Evolutionary conservation across 768 basidiomycete species (phyloP), one percentile per base, ranked within the genome.

Genomic region (Pisolithus albus): DNA sequence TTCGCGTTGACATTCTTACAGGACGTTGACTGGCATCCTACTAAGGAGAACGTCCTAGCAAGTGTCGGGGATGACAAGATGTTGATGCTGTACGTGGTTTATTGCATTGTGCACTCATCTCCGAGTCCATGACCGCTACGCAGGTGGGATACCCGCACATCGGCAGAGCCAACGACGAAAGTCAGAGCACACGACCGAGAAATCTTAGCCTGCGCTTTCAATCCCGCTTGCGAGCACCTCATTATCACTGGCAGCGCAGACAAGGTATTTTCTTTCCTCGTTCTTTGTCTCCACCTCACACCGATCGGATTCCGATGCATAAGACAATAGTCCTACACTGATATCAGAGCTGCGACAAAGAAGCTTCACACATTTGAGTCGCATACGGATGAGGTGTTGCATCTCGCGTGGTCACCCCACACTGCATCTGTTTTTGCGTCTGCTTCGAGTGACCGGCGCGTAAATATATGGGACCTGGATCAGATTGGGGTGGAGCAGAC

Each of bases 1-100:
- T 7, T n/a, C 11, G 21, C 21, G 13, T 40, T 51, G 30, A 64
- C 34, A 2, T 7, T 28, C 41, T 54, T 11, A 23, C 54, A 95
- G 92, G 96, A 99, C 64, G 94, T 99, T 5, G 93, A 96, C 60
- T 99, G 96, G 96, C 87, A 95, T 68, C 74, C 83, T 2, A 81
- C 76, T 4, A 75, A 86, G 61, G 90, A 92, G 53, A 83, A 85
- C 60, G 71, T 92, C 46, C 92, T 98, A 60, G 93, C 86, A 3
- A 97, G 94, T 58, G 96, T 95, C 30, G 92, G 94, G 18, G 96
- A 99, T 56, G 96, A 99, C 66, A 88, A 86, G 65, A 82, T 89
- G 77, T 78, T 99, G 48, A 83, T 96, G 77, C 77, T 98, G 93
- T 97, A 62, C 46, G 91, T 72, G 4, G 28, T 36, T 40, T 10